Evolutionary conservation across 805 yeast species (phyloP).

Genomic region (Candida insectalens): DNA sequence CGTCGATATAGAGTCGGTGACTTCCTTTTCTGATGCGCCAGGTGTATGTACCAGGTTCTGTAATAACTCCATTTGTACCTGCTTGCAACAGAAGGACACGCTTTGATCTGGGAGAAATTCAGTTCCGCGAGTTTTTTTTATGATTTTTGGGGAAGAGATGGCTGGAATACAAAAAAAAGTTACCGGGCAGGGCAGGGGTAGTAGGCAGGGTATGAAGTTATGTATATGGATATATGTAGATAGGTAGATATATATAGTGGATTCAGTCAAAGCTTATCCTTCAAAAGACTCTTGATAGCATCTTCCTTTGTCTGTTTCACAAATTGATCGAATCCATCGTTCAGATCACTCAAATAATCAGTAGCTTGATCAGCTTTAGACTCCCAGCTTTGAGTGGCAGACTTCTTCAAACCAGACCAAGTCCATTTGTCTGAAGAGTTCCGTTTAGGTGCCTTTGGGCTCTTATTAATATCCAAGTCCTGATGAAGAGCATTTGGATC

Average conservation of each 20-base stretch:
- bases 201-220: too few species aligned
- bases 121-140: too few species aligned
- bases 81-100: too few species aligned
- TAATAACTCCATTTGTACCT: slow-evolving; percentile 20
- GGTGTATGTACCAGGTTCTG: slow-evolving; percentile 25
- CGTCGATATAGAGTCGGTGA: slow-evolving; percentile 78
- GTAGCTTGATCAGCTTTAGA: slow-evolving; percentile 16
- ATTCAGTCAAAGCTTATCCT: neutral
- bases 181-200: too few species aligned
- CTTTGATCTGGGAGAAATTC: too few species aligned
- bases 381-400: slow-evolving; percentile 16
- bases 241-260: too few species aligned
- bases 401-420: slow-evolving; percentile 6
- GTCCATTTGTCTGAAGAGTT: slow-evolving; percentile 5
- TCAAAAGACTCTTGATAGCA: slow-evolving; percentile 20
- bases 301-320: slow-evolving; percentile 20
- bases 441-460: slow-evolving; percentile 11
- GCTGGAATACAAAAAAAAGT: too few species aligned
- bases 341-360: slow-evolving; percentile 17
- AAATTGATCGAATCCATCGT: slow-evolving; percentile 23
- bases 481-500: slow-evolving; percentile 25
- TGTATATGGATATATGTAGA: too few species aligned
- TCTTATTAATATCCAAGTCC: slow-evolving; percentile 14
- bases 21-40: slow-evolving; percentile 27
- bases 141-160: too few species aligned